These are phyloP conservation scores for Fusarium domesticum DNA, from an alignment of 2,329 filamentous ascomycete genomes.

Conservation along the genomic window DNA sequence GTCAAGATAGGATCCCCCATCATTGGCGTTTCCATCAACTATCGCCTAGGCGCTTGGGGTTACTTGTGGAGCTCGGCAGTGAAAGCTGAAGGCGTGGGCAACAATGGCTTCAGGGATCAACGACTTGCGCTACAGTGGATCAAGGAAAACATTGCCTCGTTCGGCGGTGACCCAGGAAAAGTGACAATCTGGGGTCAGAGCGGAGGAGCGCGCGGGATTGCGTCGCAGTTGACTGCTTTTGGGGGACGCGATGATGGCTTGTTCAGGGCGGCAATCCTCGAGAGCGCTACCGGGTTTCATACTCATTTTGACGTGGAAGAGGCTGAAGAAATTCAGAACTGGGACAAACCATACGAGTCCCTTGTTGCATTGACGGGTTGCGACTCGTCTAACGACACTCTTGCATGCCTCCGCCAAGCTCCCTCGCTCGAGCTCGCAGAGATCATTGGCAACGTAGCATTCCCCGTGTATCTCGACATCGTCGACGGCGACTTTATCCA, in stretches of 20 bases:
- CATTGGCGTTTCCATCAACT: constrained; percentile 16
- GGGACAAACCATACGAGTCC: constrained; percentile 8
- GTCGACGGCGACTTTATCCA: constrained; percentile 13
- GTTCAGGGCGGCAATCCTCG: constrained; percentile 16
- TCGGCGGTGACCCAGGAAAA: constrained; percentile 12
- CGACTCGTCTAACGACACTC: background rate
- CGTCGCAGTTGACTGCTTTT: constrained; percentile 16
- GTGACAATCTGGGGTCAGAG: constrained; percentile 19
- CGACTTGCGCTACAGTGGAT: constrained; percentile 17
- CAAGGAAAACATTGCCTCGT: constrained; percentile 11
- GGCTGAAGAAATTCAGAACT: background rate
- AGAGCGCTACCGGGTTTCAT: constrained; percentile 15
- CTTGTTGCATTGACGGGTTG: constrained; percentile 1
- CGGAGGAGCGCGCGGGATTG: constrained; percentile 13
- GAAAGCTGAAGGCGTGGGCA: constrained; percentile 4
- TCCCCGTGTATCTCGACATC: constrained; percentile 15
- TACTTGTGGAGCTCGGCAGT: constrained; percentile 13
- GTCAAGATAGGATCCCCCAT: constrained; percentile 14
- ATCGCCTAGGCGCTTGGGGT: constrained; percentile 17
- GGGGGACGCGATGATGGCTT: constrained; percentile 7
- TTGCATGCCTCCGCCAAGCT: constrained; percentile 13
- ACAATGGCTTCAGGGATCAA: constrained; percentile 18
- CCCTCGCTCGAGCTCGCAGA: constrained; percentile 11
- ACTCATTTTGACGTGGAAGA: constrained; percentile 10
- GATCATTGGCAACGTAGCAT: constrained; percentile 8